Conservation (phyloP, 805 yeast species). For the Wickerhamomyces strasburgensis region DNA sequence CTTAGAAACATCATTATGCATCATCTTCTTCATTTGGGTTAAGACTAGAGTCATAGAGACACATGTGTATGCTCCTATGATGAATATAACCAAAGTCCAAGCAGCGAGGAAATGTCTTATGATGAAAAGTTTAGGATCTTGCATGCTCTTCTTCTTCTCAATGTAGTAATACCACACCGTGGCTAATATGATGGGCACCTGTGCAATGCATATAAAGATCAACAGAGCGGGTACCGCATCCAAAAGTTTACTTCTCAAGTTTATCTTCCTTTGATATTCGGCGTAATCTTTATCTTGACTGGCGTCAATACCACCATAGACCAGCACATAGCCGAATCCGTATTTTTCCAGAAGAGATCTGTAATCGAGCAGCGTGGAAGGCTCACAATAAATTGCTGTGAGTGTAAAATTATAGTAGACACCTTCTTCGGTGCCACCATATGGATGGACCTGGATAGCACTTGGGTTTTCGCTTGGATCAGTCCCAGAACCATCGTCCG, state of each 20-base stretch:
- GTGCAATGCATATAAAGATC: constrained; percentile 27
- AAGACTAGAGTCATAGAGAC: constrained; percentile 27
- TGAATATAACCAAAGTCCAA: constrained; percentile 31
- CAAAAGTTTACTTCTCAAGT: constrained; percentile 14
- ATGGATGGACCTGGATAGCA: not conserved
- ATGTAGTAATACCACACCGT: constrained; percentile 30
- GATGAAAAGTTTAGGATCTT: constrained; percentile 7
- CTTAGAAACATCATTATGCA: constrained; percentile 29
- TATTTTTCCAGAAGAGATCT: constrained; percentile 8
- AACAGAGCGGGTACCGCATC: constrained; percentile 29
- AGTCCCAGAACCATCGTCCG: constrained; percentile 1
- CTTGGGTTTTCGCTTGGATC: not conserved
- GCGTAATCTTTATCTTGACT: constrained; percentile 28
- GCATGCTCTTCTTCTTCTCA: not conserved
- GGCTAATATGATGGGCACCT: constrained; percentile 27
- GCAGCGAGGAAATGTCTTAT: constrained; percentile 34
- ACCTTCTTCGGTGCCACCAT: constrained; percentile 4
- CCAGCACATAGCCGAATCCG: constrained; percentile 16
- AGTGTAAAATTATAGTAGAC: constrained; percentile 8
- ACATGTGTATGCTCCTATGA: constrained; percentile 30
- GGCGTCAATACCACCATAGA: constrained; percentile 44
- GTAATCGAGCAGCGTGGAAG: constrained; percentile 11
- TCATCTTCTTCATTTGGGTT: constrained; percentile 17
- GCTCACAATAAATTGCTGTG: constrained; percentile 5
- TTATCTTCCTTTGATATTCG: constrained; percentile 23